A percentile compares a stretch with the other conserved stretches of the same genome.
phyloP scores from a whole-genome alignment of 345 rosid genomes.

The Hypericum androsaemum region DNA sequence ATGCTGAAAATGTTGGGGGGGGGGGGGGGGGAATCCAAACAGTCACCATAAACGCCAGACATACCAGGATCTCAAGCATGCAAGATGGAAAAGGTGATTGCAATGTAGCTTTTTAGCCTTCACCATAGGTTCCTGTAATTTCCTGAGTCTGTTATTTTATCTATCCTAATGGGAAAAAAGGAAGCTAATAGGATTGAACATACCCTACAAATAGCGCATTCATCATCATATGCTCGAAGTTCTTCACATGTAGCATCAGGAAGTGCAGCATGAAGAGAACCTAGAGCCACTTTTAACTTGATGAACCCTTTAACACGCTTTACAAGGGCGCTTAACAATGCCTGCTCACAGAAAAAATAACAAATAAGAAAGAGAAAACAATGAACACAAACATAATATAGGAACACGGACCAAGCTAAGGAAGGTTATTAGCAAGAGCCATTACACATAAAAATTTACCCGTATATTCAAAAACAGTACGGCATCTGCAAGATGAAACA shows the following conservation, averaged over 20 bases:
- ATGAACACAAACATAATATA: conserved; percentile 10
- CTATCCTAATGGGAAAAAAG: conserved; percentile 9
- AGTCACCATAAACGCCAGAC: conserved; percentile 1
- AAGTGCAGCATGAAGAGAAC: conserved; percentile 94
- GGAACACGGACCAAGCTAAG: neutral
- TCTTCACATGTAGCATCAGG: conserved; percentile 95
- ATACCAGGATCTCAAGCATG: conserved; percentile 98
- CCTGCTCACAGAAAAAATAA: conserved; percentile 38
- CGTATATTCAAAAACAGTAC: conserved; percentile 84
- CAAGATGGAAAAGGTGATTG: conserved; percentile 92
- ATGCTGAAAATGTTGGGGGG: conserved; percentile 6
- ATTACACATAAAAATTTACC: conserved; percentile 34
- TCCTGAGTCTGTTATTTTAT: conserved; percentile 18
- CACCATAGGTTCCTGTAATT: conserved; percentile 95
- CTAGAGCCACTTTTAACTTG: conserved; percentile 76
- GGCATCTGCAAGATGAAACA: conserved; percentile 88
- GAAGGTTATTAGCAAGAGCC: neutral
- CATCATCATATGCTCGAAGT: conserved; percentile 80
- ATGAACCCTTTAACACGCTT: conserved; percentile 84
- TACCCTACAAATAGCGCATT: conserved; percentile 99
- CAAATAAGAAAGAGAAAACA: conserved; percentile 4
- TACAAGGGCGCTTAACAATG: conserved; percentile 78
- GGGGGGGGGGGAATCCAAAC: conserved; percentile 7
- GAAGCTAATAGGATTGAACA: conserved; percentile 16
- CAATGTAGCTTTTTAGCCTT: conserved; percentile 91